Percentiles rank a stretch among this genome's conserved stretches.
Conservation (phyloP, 441 rosid species). For the Breynia disticha region DNA sequence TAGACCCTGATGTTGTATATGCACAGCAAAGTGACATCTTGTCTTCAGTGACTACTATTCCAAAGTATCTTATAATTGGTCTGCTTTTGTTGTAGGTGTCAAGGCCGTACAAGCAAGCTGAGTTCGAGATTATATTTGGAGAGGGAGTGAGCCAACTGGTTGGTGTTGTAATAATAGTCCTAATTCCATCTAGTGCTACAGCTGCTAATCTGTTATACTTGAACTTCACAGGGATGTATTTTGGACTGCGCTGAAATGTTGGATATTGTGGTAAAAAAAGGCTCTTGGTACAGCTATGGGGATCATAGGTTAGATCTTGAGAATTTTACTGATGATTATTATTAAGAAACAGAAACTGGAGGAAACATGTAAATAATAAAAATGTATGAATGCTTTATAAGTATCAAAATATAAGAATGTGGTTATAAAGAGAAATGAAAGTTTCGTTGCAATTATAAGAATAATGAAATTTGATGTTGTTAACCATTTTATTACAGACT, state of each 20-base stretch:
- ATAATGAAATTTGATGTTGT: constrained; percentile 4
- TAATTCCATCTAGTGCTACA: constrained; percentile 6
- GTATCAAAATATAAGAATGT: too few relatives aligned
- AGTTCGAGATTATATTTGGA: constrained; percentile 87
- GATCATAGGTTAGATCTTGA: constrained; percentile 55
- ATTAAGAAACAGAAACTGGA: too few relatives aligned
- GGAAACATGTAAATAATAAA: too few relatives aligned
- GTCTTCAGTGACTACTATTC: too few relatives aligned
- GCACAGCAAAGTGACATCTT: too few relatives aligned
- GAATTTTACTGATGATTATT: constrained; percentile 4
- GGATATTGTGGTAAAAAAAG: constrained; percentile 77
- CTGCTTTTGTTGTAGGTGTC: constrained; percentile 50
- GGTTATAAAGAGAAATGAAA: too few relatives aligned
- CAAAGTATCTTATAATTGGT: not conserved
- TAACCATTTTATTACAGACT: constrained; percentile 36
- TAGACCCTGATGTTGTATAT: too few relatives aligned
- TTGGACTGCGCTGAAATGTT: constrained; percentile 84
- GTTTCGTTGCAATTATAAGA: too few relatives aligned
- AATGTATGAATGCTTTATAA: too few relatives aligned
- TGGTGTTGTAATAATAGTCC: constrained; percentile 20
- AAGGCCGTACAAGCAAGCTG: constrained; percentile 94
- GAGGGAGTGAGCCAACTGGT: constrained; percentile 97
- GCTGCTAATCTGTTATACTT: constrained; percentile 16
- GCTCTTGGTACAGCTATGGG: constrained; percentile 93
- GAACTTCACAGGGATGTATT: constrained; percentile 61